Evolutionary conservation across 1,284 basidiomycete genomes (phyloP).

Genomic region (Phellinidium pouzarii): DNA sequence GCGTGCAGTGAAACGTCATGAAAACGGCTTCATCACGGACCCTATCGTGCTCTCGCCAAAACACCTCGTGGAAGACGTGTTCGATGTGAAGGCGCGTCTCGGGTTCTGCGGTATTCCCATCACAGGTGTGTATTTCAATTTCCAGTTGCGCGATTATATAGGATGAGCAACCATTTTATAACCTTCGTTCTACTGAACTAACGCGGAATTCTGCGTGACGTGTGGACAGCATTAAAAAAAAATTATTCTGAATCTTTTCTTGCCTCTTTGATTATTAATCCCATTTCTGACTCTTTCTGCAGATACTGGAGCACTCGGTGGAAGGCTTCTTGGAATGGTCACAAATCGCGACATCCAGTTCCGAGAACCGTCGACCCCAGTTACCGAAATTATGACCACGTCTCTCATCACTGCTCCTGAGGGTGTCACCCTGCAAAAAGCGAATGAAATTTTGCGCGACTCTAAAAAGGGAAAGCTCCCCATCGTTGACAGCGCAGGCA

Average conservation of each 20-base stretch:
- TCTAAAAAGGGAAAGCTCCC: constrained; percentile 98
- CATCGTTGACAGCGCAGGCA: constrained; percentile 71
- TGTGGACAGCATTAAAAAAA: constrained; percentile 15
- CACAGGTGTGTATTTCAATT: constrained; percentile 74
- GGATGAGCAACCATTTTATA: constrained; percentile 38
- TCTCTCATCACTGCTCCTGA: constrained; percentile 75
- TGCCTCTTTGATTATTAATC: constrained; percentile 3
- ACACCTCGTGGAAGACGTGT: constrained; percentile 81
- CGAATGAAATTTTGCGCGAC: constrained; percentile 91
- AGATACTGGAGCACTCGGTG: constrained; percentile 86
- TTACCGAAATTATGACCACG: constrained; percentile 90
- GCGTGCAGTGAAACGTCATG: constrained; percentile 94
- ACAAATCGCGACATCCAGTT: constrained; percentile 97
- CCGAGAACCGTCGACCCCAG: constrained; percentile 59
- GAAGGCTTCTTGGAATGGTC: constrained; percentile 94
- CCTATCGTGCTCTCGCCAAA: constrained; percentile 82
- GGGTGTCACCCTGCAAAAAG: constrained; percentile 86
- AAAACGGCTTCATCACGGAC: constrained; percentile 98
- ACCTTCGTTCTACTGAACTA: constrained; percentile 48
- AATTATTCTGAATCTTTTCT: constrained; percentile 14
- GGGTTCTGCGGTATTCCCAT: constrained; percentile 98
- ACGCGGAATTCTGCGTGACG: constrained; percentile 41
- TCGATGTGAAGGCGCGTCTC: constrained; percentile 87
- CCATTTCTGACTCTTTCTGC: constrained; percentile 22
- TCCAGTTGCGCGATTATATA: constrained; percentile 6